Base-by-base conservation (phyloP, 257 asterid genomes). In the Verbena officinalis region DNA sequence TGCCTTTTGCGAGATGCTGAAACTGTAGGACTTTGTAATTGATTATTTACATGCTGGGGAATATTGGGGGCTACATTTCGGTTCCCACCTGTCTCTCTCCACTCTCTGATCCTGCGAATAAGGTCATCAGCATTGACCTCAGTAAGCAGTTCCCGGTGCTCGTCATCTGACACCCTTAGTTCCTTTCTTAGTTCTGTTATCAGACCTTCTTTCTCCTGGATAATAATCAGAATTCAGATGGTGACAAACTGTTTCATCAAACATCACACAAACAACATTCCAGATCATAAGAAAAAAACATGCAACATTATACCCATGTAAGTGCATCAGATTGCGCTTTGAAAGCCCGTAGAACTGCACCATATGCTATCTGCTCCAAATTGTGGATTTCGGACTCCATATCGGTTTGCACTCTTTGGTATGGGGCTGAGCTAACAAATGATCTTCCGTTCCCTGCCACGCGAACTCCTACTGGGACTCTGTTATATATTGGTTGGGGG, bases 321-420 rank as follows among this genome's bases (percentile, higher is more conserved):
- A 94, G 95, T 45, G 99, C 99, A 73, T 94, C 95, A 34, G 99
- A 94, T 72, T 94, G 99, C 9, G 99, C 99, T 78, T 94, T 90
- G 68, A 94, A 90, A 73, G 99, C 99, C 71, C 96, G 86, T 45
- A 94, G 81, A 50, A 94, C 81, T 66, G 99, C 97, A 75, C 86
- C 90, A 59, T 94, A 94, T 20, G 99, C 99, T 75, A 88, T 88
- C 78, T 94, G 96, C 80, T 94, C 99, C 31, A 94, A 89, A 66
- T 71, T 73, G 82, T 94, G 99, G 72, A 94, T 90, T 83, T 90
- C 93, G 24, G 42, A 67, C 68, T 94, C 97, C 95, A 94, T 94
- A 69, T 88, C 95, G 64, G 45, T 75, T 55, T 78, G 82, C 78
- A 79, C 78, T 68, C 81, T 82, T 72, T 76, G 85, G 74, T 71